Evolutionary conservation across 1,284 basidiomycete genomes (phyloP).

Genomic region (Phylloporus sp.): DNA sequence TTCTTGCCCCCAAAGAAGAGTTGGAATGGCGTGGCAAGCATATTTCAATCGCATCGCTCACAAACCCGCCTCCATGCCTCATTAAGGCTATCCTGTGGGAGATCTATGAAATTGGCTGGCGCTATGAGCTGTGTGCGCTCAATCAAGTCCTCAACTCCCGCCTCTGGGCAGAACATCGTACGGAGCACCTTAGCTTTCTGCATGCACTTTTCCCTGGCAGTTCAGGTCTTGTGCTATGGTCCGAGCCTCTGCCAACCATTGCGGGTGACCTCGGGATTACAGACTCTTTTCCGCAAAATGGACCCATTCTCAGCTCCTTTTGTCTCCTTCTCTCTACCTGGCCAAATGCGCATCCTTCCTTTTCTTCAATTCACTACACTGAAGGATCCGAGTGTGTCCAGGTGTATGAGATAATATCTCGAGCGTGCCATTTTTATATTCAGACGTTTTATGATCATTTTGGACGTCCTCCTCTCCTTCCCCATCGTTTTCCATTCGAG

Average conservation of each 20-base stretch:
- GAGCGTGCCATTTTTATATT: background rate
- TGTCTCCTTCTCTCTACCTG: background rate
- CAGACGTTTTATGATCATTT: background rate
- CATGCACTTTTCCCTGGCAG: background rate
- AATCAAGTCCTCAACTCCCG: background rate
- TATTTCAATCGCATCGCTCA: background rate
- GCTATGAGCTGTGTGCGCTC: background rate
- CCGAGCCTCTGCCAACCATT: background rate
- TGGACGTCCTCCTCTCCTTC: background rate
- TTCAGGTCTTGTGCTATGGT: background rate
- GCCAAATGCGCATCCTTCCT: background rate
- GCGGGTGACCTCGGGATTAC: background rate
- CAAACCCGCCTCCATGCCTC: background rate
- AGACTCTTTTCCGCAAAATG: background rate
- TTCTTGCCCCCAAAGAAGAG: background rate
- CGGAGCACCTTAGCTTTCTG: background rate
- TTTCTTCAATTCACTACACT: fast-evolving
- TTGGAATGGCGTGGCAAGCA: background rate
- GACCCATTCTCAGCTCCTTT: too few species aligned
- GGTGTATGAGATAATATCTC: background rate
- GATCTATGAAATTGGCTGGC: background rate
- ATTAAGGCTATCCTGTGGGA: background rate
- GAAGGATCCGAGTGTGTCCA: background rate
- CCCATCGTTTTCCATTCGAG: background rate
- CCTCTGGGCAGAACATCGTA: background rate